Conservation (phyloP, 2,329 filamentous ascomycete genomes). For the Monosporascus sp. region DNA sequence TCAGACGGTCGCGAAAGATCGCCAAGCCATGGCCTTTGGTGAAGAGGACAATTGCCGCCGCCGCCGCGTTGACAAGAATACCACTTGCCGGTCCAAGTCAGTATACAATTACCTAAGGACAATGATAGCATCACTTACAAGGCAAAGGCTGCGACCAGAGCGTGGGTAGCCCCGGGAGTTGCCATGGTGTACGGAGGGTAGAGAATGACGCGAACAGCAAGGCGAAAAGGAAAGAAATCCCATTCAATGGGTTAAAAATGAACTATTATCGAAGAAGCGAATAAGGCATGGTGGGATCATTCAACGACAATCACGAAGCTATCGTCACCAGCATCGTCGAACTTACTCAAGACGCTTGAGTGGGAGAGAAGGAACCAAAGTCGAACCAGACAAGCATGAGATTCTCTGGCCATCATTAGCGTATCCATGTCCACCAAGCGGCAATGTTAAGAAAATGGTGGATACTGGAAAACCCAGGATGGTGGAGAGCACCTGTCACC, state of each 20-base stretch:
- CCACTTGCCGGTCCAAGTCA: conserved; percentile 37
- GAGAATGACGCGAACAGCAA: conserved; percentile 16
- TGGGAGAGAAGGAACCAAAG: not conserved
- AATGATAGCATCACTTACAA: conserved; percentile 38
- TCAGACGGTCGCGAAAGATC: conserved; percentile 52
- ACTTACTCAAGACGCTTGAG: not conserved
- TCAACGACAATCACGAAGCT: conserved; percentile 9
- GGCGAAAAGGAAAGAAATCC: conserved; percentile 30
- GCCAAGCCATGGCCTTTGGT: conserved; percentile 42
- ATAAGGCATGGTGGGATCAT: conserved; percentile 17
- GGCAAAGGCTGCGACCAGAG: conserved; percentile 47
- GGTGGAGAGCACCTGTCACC: not conserved
- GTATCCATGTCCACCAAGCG: no score
- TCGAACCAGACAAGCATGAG: not conserved
- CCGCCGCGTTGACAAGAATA: conserved; percentile 48
- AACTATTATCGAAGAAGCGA: conserved; percentile 28
- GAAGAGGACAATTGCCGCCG: conserved; percentile 40
- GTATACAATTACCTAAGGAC: not conserved
- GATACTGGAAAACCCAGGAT: not conserved
- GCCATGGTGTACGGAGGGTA: conserved; percentile 36
- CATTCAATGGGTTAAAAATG: conserved; percentile 42
- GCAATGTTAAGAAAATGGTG: no score
- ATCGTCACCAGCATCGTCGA: conserved; percentile 11
- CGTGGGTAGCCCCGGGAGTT: conserved; percentile 38
- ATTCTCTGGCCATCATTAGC: no score